Conservation (phyloP, 176 grass and related monocot genomes). For the Triticum monococcum region DNA sequence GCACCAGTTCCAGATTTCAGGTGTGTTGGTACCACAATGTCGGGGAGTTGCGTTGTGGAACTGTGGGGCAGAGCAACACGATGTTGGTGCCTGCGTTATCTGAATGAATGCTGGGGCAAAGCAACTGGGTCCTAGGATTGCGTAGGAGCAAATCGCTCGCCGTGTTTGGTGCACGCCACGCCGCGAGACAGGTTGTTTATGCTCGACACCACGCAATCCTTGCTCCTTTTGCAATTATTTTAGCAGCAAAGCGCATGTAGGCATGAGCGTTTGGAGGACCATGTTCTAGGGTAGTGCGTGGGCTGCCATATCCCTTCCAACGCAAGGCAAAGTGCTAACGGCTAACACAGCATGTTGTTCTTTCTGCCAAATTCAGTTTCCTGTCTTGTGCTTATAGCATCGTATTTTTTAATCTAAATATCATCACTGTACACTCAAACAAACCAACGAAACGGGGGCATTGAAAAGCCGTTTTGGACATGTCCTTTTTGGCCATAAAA, state of each 20-base stretch:
- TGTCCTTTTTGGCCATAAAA: too few relatives aligned
- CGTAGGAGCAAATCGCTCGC: background rate
- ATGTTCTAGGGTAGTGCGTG: background rate
- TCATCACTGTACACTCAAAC: too few relatives aligned
- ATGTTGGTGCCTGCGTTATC: background rate
- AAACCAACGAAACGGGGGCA: too few relatives aligned
- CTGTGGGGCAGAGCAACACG: too few relatives aligned
- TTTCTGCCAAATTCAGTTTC: background rate
- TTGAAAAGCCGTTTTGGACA: too few relatives aligned
- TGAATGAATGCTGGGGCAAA: too few relatives aligned
- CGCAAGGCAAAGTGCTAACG: background rate
- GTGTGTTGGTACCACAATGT: too few relatives aligned
- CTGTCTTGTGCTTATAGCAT: background rate
- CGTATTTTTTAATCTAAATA: too few relatives aligned
- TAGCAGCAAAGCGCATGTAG: background rate
- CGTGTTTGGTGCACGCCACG: background rate
- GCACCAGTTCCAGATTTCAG: too few relatives aligned
- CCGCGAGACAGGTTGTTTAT: background rate
- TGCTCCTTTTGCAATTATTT: background rate
- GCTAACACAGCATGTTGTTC: background rate
- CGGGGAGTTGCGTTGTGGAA: too few relatives aligned
- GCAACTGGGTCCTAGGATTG: background rate
- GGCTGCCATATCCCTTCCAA: background rate
- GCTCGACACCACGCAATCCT: background rate
- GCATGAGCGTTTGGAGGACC: background rate